Percentiles rank a stretch among this genome's conserved stretches.
Evolutionary conservation across 306 rosid species (phyloP).

Genomic region (Trifolium repens): DNA sequence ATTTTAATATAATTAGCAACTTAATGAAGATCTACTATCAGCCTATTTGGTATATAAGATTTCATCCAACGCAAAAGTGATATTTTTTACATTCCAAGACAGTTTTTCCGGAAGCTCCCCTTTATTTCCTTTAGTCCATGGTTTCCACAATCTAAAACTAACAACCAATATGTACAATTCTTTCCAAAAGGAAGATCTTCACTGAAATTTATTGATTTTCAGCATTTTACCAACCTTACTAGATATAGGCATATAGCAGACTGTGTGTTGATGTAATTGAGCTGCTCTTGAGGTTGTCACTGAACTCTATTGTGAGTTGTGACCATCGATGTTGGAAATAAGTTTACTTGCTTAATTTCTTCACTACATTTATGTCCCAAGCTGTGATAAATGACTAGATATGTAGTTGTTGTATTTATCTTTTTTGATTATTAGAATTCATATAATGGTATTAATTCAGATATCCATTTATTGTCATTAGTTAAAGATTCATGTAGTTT

Average conservation of each 20-base stretch:
- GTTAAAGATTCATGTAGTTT: slow-evolving; percentile 18
- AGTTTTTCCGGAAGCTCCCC: neutral
- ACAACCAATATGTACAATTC: slow-evolving; percentile 4
- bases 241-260: neutral
- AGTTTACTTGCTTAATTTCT: slow-evolving; percentile 10
- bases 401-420: slow-evolving; percentile 11
- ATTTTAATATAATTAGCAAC: slow-evolving; percentile 1
- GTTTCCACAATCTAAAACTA: neutral
- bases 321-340: slow-evolving; percentile 34
- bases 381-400: slow-evolving; percentile 10
- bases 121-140: neutral
- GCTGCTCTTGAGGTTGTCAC: slow-evolving; percentile 2
- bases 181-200: slow-evolving; percentile 16
- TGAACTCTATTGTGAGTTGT: slow-evolving; percentile 36
- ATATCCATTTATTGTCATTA: neutral
- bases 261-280: slow-evolving; percentile 12
- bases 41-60: neutral
- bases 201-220: neutral
- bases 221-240: slow-evolving; percentile 4
- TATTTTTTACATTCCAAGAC: neutral
- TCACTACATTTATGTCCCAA: neutral
- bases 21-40: slow-evolving; percentile 19
- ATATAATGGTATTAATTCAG: neutral
- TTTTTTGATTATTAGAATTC: slow-evolving; percentile 15
- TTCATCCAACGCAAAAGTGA: neutral